Evolutionary conservation across 2,329 filamentous ascomycete genomes (phyloP).

Genomic region (Epichloe gansuensis): DNA sequence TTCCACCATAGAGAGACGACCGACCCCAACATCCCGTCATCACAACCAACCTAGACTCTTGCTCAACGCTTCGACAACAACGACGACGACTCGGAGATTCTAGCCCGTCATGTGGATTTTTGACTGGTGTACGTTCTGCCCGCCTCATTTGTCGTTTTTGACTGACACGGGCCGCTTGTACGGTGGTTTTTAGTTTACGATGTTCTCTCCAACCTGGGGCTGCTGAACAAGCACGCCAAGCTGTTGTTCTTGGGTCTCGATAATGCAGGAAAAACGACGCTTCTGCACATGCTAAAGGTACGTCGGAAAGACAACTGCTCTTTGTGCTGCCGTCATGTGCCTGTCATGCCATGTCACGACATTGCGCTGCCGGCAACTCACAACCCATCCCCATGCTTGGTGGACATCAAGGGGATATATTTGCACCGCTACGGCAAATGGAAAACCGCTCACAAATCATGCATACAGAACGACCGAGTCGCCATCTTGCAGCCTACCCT

Average conservation of each 20-base stretch:
- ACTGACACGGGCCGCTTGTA: slow-evolving; percentile 21
- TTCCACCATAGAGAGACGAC: slow-evolving; percentile 4
- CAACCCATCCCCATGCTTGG: neutral
- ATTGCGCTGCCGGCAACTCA: neutral
- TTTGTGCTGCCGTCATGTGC: neutral
- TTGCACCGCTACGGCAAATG: neutral
- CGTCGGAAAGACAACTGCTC: slow-evolving; percentile 13
- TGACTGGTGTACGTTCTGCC: slow-evolving; percentile 70
- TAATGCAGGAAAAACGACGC: slow-evolving; percentile 88
- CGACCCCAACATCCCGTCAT: slow-evolving; percentile 5
- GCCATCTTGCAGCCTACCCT: slow-evolving; percentile 83
- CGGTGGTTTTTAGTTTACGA: slow-evolving; percentile 54
- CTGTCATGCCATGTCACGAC: neutral
- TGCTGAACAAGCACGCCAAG: slow-evolving; percentile 94
- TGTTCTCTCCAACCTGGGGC: slow-evolving; percentile 72
- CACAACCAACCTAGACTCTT: slow-evolving; percentile 10
- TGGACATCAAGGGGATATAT: neutral
- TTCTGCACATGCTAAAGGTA: slow-evolving; percentile 93
- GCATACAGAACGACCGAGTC: slow-evolving; percentile 70
- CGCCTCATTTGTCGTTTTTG: slow-evolving; percentile 7
- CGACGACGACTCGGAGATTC: slow-evolving; percentile 3
- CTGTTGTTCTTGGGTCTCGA: slow-evolving; percentile 86
- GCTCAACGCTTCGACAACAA: slow-evolving; percentile 10
- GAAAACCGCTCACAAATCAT: slow-evolving; percentile 13
- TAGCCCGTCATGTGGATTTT: slow-evolving; percentile 70